Evolutionary conservation across 495 filamentous ascomycete genomes (phyloP).

Genomic region (Recurvomyces mirabilis): DNA sequence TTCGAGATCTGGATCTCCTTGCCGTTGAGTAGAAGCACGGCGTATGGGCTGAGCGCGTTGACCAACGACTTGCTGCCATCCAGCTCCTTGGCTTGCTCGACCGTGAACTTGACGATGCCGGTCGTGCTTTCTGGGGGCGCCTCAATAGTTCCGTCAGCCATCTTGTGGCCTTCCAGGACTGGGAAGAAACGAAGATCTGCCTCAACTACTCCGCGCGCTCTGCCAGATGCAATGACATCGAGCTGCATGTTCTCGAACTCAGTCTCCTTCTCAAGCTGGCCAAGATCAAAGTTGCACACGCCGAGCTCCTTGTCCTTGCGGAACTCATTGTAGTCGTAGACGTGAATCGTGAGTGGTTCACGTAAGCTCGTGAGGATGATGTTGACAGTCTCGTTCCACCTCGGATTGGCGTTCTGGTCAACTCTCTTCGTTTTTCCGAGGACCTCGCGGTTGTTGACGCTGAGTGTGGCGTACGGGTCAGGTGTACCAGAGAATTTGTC

Average conservation of each 20-base stretch:
- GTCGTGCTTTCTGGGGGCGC: constrained; percentile 81
- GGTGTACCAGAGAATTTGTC: constrained; percentile 89
- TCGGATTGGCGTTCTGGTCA: constrained; percentile 71
- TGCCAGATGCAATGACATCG: constrained; percentile 75
- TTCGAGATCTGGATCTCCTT: constrained; percentile 76
- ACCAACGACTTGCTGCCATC: constrained; percentile 82
- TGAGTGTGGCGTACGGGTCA: constrained; percentile 84
- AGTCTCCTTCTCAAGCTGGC: constrained; percentile 60
- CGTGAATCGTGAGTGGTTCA: constrained; percentile 67
- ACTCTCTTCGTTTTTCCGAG: constrained; percentile 84
- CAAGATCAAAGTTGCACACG: constrained; percentile 68
- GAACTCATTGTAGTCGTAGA: constrained; percentile 91
- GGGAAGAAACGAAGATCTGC: constrained; percentile 92
- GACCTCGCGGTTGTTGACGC: constrained; percentile 66
- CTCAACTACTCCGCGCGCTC: constrained; percentile 65
- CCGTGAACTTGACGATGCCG: constrained; percentile 81
- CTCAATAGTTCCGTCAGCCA: constrained; percentile 64
- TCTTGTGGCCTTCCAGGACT: constrained; percentile 59
- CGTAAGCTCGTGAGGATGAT: constrained; percentile 83
- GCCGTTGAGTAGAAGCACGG: constrained; percentile 72
- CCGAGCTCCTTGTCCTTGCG: constrained; percentile 96
- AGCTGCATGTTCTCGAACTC: constrained; percentile 76
- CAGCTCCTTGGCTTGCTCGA: constrained; percentile 92
- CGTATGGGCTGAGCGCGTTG: constrained; percentile 84
- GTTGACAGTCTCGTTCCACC: constrained; percentile 94